Base-by-base conservation (phyloP, 345 rosid species). In the Carallia brachiata region DNA sequence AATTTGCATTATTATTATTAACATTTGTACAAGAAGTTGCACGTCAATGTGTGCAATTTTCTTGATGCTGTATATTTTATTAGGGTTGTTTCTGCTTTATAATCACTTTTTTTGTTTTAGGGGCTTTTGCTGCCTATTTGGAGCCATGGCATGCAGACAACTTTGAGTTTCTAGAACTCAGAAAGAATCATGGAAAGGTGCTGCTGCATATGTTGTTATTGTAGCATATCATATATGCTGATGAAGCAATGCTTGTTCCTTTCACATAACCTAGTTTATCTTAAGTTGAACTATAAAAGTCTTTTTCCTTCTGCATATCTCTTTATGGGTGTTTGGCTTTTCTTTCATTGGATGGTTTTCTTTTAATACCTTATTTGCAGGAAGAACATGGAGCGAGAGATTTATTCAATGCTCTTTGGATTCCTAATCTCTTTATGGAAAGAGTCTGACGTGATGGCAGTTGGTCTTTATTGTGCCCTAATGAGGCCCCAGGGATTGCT, bases 131-230 rank as follows among this genome's bases (percentile, higher is more conserved):
- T 69, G 88, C 85, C 31, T 90, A 88, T 69, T 73, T 88, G 90
- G 93, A 90, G 85, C 93, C 96, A 67, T 90, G 96, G 93, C 91
- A 88, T 76, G 93, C 93, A 32, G 90, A 85, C 70, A 70, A 84
- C 53, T 82, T 81, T 65, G 89, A 87, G 63, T 89, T 87, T 73
- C 84, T 89, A n/a, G 85, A 89, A 64, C 92, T 92, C 8, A 65
- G 86, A 70, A 88, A 88, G 72, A 89, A 89, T 70, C 96, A 92
- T 73, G 97, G 97, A 39, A 89, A 83, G 90, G 89, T 91, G 78
- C 36, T 10, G 48, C 28, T 23, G 28, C 60, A 27, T 27, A 19
- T 8, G 28, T 56, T 9, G 31, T 15, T 6, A 56, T 56, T 10
- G 0, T 30, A 56, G 9, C 15, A 27, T 27, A 56, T 56, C 1